Evolutionary conservation across 345 rosid species (phyloP).

Genomic region (Limnanthes douglasii): DNA sequence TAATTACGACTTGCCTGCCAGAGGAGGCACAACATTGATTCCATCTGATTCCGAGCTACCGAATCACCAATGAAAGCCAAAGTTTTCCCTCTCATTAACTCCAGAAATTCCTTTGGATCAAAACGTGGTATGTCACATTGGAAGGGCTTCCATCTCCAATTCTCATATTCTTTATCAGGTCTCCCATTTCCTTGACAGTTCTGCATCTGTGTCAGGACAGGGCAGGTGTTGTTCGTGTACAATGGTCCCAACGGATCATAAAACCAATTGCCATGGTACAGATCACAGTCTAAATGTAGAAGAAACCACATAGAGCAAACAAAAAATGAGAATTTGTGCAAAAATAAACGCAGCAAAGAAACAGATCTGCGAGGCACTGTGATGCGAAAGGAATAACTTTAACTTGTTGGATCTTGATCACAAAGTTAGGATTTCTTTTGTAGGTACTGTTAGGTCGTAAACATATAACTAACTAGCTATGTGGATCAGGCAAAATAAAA

Average conservation of each 20-base stretch:
- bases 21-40: constrained; percentile 90
- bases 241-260: constrained; percentile 62
- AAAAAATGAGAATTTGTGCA: not conserved
- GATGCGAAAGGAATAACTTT: too few relatives aligned
- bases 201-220: constrained; percentile 88
- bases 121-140: constrained; percentile 87
- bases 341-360: too few relatives aligned
- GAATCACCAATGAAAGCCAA: constrained; percentile 90
- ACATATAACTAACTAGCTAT: too few relatives aligned
- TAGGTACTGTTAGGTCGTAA: too few relatives aligned
- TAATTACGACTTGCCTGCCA: constrained; percentile 99
- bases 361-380: too few relatives aligned
- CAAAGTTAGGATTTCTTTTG: too few relatives aligned
- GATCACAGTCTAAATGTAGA: constrained; percentile 55
- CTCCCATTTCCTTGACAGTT: constrained; percentile 99
- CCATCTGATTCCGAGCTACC: constrained; percentile 99
- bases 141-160: constrained; percentile 91
- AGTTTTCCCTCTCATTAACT: constrained; percentile 89
- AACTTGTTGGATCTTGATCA: not conserved
- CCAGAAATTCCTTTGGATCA: constrained; percentile 75
- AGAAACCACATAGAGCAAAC: not conserved
- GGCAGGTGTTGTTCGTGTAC: constrained; percentile 91
- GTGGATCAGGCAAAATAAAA: too few relatives aligned
- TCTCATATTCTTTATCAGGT: constrained; percentile 83
- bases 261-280: constrained; percentile 75